Evolutionary conservation across 129 eudicot species (phyloP), one percentile per base, ranked within the genome.

Genomic region (Artemisia argyi): DNA sequence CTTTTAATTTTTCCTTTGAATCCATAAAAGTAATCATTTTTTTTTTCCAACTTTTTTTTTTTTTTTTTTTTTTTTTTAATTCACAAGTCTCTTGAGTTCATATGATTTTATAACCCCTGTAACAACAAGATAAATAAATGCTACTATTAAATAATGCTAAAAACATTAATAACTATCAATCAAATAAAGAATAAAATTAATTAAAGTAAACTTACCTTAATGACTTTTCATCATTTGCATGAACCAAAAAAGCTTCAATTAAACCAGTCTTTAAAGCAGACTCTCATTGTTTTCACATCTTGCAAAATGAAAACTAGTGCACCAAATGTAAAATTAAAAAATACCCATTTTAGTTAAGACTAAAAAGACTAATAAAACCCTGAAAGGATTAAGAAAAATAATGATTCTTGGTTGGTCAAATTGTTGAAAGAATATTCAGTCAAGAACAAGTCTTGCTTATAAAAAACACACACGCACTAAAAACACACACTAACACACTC

Each of bases 21-120:
- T 93, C 98, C 87, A 90, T 87, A 68, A 93, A 87, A 4, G 91
- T 87, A 66, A 93, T 83, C 97, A 90, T 93, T 47, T 48, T 78
- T 47, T 48, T 78, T 9, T 59, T 22, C 2, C 3, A 39, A 39
- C 46, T 39, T 26, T 48, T 12, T 4, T 19, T 28, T 62, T 26
- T 24, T 14, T 17, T 32, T 30, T 59, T 52, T 26, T 49, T 66
- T 1, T 1, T 20, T 0, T n/a, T n/a, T n/a, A n/a, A 76, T 58
- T 48, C 61, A 54, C 73, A 77, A 60, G 46, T 39, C 74, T 61
- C 82, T 62, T 82, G 84, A 79, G 82, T 74, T 73, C 81, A 76
- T 67, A 74, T 32, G 78, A 59, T 50, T 60, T 62, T 70, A 77
- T 64, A 76, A 77, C 79, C 69, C 73, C 82, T 44, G 7, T 51